Evolutionary conservation across 179 eudicot species (phyloP), one percentile per base, ranked within the genome.

Genomic region (Gypsophila paniculata): DNA sequence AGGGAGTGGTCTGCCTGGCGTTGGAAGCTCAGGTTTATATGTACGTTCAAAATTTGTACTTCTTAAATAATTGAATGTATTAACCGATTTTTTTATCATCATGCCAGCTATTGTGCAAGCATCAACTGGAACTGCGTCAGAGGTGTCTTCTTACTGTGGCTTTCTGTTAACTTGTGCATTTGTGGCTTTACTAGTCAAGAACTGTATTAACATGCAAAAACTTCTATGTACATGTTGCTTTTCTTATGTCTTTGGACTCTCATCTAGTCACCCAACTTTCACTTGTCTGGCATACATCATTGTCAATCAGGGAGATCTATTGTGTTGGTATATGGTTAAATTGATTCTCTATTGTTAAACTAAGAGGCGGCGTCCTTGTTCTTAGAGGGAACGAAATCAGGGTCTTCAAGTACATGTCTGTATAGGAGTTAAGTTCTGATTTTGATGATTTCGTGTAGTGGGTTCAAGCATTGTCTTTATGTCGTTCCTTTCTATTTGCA

Each of bases 41-140:
- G 14, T 59, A 68, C 34, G 14, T 39, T 59, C 23, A 17, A 39
- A 25, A 29, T 22, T 51, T 5, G 53, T 42, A 17, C 2, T 15
- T 59, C 17, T 46, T 32, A 18, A 52, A n/a, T n/a, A n/a, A n/a
- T 54, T 70, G 19, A n/a, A 9, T 70, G 39, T 17, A 23, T 65
- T 7, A 15, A 52, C 76, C 71, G 36, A 71, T 38, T 25, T 26
- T 71, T n/a, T 55, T 64, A 61, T 77, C 2, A 39, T 77, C 23
- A 34, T 67, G 51, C 38, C 89, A 87, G 92, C 26, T 78, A 63
- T 82, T 21, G 87, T 61, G 52, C 90, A 78, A 77, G 74, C 90
- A 65, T 86, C 96, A 60, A 81, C 77, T 70, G 95, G 89, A 78
- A 78, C 77, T 79, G 73, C 73, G 69, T 75, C 92, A n/a, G 85